Percentiles rank a stretch among this genome's conserved stretches.
These are phyloP conservation scores for Gymnopilus junonius DNA, from an alignment of 768 basidiomycete genomes.

Conservation along the genomic window DNA sequence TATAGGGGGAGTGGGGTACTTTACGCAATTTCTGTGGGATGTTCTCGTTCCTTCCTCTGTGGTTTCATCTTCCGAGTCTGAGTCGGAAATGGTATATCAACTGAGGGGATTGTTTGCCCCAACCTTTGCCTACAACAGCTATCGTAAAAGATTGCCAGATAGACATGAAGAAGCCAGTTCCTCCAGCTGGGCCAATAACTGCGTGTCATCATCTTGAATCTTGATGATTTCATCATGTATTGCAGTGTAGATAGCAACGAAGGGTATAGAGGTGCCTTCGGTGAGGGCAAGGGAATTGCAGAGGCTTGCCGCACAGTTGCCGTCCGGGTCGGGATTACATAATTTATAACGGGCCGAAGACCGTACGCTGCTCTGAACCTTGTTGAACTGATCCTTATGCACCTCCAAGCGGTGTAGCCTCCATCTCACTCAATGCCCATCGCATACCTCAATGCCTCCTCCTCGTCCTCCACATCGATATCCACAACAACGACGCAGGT, in stretches of 20 bases:
- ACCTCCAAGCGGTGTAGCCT: background rate
- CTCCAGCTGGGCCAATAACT: background rate
- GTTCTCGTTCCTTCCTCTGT: too few relatives aligned
- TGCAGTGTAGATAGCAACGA: background rate
- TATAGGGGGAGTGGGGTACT: background rate
- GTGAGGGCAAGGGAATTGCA: too few relatives aligned
- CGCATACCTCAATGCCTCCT: background rate
- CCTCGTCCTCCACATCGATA: background rate
- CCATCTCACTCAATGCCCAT: background rate
- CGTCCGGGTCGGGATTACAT: too few relatives aligned
- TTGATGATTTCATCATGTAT: background rate
- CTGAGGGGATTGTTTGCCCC: background rate
- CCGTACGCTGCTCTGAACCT: too few relatives aligned
- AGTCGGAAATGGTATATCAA: too few relatives aligned
- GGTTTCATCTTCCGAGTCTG: too few relatives aligned
- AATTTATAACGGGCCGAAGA: too few relatives aligned
- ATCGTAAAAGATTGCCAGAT: too few relatives aligned
- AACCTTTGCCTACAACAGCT: too few relatives aligned
- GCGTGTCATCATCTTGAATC: background rate
- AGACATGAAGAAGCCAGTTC: background rate
- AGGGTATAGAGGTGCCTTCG: too few relatives aligned
- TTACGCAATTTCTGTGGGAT: background rate
- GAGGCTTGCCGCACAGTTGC: too few relatives aligned
- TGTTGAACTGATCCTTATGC: too few relatives aligned
- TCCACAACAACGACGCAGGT: slow-evolving; percentile 47